A percentile compares a stretch with the other conserved stretches of the same genome.
These are phyloP conservation scores for Pisolithus tinctorius DNA, from an alignment of 768 basidiomycete species.

Conservation along the genomic window DNA sequence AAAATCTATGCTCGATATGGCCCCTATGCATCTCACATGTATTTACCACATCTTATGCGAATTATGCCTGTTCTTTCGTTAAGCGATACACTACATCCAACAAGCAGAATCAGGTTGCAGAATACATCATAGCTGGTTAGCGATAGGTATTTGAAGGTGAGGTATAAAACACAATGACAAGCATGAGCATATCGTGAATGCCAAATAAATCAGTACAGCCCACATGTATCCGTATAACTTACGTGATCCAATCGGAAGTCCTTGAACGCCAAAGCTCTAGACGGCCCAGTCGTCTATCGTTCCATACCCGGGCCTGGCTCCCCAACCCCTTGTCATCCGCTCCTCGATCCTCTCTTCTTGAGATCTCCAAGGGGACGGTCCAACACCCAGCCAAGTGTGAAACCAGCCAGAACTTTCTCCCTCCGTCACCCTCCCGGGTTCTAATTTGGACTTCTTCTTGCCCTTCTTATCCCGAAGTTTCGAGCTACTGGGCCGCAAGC, in stretches of 20 bases:
- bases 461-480: slow-evolving; percentile 27
- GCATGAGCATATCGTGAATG: not conserved
- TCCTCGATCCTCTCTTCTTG: slow-evolving; percentile 49
- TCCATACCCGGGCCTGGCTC: slow-evolving; percentile 33
- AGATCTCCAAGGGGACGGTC: slow-evolving; percentile 12
- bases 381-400: slow-evolving; percentile 14
- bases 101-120: not conserved
- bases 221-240: slow-evolving; percentile 9
- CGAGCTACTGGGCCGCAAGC: slow-evolving; percentile 27
- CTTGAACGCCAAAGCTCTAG: slow-evolving; percentile 13
- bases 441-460: slow-evolving; percentile 29
- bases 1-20: slow-evolving; percentile 2
- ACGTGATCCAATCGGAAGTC: not conserved
- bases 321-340: slow-evolving; percentile 44
- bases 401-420: slow-evolving; percentile 21
- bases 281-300: slow-evolving; percentile 54
- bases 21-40: slow-evolving; percentile 7
- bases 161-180: not conserved
- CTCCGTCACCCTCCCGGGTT: slow-evolving; percentile 25
- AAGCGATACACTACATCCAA: not conserved
- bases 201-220: not conserved
- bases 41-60: slow-evolving; percentile 4
- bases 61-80: slow-evolving; percentile 12
- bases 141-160: not conserved
- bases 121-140: not conserved